A percentile compares a stretch with the other conserved stretches of the same genome.
Conservation (phyloP, 768 basidiomycete species). For the Agaricus sinodeliciosus region DNA sequence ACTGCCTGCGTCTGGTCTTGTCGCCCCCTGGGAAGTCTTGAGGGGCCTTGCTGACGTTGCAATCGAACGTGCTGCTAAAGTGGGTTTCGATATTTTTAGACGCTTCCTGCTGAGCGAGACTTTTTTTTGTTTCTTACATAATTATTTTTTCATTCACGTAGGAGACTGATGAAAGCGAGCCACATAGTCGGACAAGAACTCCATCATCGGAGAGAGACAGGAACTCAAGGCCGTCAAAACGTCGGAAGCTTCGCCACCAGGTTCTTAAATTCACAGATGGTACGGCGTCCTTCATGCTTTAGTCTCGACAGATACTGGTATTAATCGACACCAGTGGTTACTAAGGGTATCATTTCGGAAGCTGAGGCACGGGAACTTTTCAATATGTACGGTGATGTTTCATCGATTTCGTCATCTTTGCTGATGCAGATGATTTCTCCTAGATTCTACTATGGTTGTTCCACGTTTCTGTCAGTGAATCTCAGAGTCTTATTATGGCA, state of each 20-base stretch:
- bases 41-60: conserved; percentile 78
- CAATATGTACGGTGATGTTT: conserved; percentile 53
- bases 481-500: conserved; percentile 35
- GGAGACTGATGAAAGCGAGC: conserved; percentile 75
- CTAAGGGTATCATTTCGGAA: conserved; percentile 75
- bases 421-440: conserved; percentile 11
- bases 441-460: conserved; percentile 92
- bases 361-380: conserved; percentile 83
- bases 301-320: conserved; percentile 1
- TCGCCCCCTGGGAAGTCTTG: conserved; percentile 84
- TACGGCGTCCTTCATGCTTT: conserved; percentile 22
- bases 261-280: conserved; percentile 74
- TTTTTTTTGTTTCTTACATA: conserved; percentile 9
- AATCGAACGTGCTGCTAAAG: conserved; percentile 72
- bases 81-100: conserved; percentile 22
- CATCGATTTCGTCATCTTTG: conserved; percentile 1
- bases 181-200: conserved; percentile 68
- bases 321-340: conserved; percentile 53
- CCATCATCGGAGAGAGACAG: conserved; percentile 55
- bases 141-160: conserved; percentile 19
- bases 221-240: conserved; percentile 62
- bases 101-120: conserved; percentile 4
- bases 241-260: conserved; percentile 61
- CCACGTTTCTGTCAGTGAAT: conserved; percentile 28
- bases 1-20: conserved; percentile 72